Conservation (phyloP, 306 rosid species). For the Glycyrrhiza uralensis region DNA sequence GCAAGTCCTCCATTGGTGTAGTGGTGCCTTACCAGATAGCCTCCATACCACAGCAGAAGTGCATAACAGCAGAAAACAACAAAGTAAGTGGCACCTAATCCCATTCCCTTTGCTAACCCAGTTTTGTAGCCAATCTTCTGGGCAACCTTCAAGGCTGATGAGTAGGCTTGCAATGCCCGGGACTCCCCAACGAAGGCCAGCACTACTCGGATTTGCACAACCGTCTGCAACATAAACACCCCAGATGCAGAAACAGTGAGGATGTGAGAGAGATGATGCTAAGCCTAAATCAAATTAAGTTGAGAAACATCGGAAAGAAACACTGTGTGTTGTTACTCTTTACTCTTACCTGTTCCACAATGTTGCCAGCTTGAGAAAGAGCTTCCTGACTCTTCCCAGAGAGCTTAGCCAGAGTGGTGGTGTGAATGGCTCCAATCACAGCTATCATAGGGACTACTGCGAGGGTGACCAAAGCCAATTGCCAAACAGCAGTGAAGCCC, state of each 20-base stretch:
- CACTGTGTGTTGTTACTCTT: not conserved
- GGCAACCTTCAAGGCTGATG: conserved; percentile 69
- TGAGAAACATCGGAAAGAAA: not conserved
- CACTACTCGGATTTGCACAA: conserved; percentile 91
- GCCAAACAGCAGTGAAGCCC: conserved; percentile 98
- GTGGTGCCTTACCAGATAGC: conserved; percentile 87
- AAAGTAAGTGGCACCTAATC: conserved; percentile 94
- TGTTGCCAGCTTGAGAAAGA: conserved; percentile 92
- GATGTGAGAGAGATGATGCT: not conserved
- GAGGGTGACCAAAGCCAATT: conserved; percentile 87
- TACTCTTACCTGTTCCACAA: conserved; percentile 93
- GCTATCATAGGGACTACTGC: conserved; percentile 97
- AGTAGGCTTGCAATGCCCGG: conserved; percentile 64
- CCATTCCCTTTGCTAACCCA: conserved; percentile 92
- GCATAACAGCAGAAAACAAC: conserved; percentile 98
- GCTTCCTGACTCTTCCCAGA: conserved; percentile 86
- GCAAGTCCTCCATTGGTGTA: conserved; percentile 97
- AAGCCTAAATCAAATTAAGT: not conserved
- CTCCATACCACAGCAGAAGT: conserved; percentile 96
- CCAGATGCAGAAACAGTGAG: conserved; percentile 19
- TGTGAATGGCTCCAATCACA: conserved; percentile 82
- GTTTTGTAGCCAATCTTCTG: conserved; percentile 85
- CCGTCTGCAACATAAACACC: conserved; percentile 52
- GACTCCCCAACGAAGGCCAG: conserved; percentile 78
- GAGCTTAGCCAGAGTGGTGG: conserved; percentile 78